Base-by-base conservation (phyloP, 768 basidiomycete genomes). In the Sistotremastrum suecicum region DNA sequence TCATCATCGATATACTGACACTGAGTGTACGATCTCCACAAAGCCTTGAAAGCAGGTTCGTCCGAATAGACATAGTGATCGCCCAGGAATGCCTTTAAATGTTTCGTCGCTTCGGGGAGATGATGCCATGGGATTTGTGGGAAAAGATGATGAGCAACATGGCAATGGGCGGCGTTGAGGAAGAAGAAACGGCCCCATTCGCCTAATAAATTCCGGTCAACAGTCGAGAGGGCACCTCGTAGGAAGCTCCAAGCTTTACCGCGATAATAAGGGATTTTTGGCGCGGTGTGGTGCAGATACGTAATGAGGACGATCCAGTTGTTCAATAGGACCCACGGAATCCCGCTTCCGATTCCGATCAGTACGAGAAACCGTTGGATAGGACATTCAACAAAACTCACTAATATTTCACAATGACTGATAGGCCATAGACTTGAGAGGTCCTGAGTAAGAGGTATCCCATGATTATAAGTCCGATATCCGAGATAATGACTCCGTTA, bases 111-210 rank as follows among this genome's bases (percentile, higher is more conserved):
- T 20, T 20, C 20, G 20, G 20, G 20, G 20, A 20, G 20, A 20
- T 20, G 20, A 20, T 20, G 20, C 20, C 20, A 20, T 20, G 20
- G 20, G 20, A 20, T 20, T 20, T 20, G 20, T 20, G 20, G 20
- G 20, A 20, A 20, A 20, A 20, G 20, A 20, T 20, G 20, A 20
- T 20, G 20, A 20, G 20, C 20, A 20, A 20, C 20, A 20, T 20
- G 20, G 20, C 20, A 20, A 20, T 20, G 20, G 20, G 20, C 20
- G 20, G 20, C 59, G 50, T 58, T 60, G 45, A 58, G 59, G 44
- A 58, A 54, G 52, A 60, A 60, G 53, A 60, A 58, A 1, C 59
- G 53, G 37, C 59, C 57, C 9, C 55, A 51, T 57, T 57, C 58
- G 39, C 59, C 59, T 3, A 60, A 45, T 7, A 57, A 47, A 2